Conservation (phyloP, 345 rosid genomes). For the Linum trigynum region DNA sequence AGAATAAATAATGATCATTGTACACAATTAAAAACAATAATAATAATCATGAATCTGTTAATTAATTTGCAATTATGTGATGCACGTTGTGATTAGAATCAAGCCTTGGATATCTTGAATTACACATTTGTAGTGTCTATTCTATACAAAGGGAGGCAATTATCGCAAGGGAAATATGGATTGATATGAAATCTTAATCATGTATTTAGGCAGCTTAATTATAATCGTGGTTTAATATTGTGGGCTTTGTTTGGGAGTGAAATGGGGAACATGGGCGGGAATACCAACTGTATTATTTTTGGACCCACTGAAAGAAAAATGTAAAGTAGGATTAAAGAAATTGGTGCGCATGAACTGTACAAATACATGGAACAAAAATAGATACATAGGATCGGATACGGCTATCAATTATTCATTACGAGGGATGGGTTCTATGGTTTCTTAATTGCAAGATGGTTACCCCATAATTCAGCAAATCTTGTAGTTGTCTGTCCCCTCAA, state of each 20-base stretch:
- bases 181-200: too few species aligned
- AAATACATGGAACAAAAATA: too few species aligned
- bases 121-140: background rate
- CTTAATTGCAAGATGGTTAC: background rate
- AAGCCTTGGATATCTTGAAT: background rate
- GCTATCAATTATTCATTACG: too few species aligned
- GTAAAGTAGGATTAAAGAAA: background rate
- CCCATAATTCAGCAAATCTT: slow-evolving; percentile 12
- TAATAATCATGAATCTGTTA: too few species aligned
- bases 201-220: too few species aligned
- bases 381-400: background rate
- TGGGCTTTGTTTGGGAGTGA: background rate
- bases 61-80: slow-evolving; percentile 20
- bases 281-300: too few species aligned
- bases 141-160: background rate
- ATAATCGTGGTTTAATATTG: background rate
- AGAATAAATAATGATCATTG: too few species aligned
- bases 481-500: slow-evolving; percentile 6
- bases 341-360: background rate
- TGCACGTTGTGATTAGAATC: slow-evolving; percentile 20
- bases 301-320: background rate
- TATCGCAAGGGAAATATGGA: background rate
- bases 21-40: too few species aligned
- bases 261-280: background rate
- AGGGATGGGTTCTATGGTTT: background rate